These are phyloP conservation scores for Aegilops speltoides DNA, from an alignment of 176 grass and related monocot genomes.

Conservation along the genomic window DNA sequence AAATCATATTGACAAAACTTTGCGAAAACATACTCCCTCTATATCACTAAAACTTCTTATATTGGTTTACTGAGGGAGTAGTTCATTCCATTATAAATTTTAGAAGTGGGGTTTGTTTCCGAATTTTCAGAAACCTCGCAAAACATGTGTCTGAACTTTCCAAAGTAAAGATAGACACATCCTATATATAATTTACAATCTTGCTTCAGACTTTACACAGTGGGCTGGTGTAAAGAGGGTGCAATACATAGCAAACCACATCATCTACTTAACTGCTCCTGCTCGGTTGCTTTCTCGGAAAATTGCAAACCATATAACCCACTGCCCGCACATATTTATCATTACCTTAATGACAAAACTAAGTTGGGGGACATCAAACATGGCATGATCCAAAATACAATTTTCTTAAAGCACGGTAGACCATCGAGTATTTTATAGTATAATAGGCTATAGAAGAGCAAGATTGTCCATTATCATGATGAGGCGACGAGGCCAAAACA, in stretches of 20 bases:
- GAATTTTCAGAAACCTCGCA: not conserved
- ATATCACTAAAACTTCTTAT: no score
- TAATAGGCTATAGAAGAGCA: not conserved
- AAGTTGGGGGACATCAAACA: constrained; percentile 19
- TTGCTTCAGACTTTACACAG: constrained; percentile 1
- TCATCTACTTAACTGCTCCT: not conserved
- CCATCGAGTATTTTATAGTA: not conserved
- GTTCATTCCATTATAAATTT: not conserved
- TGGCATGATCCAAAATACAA: not conserved
- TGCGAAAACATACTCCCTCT: no score
- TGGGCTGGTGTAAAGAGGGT: not conserved
- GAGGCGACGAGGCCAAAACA: not conserved
- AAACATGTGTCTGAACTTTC: not conserved
- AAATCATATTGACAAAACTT: not conserved
- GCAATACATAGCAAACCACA: not conserved
- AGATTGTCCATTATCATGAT: not conserved
- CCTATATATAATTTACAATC: not conserved
- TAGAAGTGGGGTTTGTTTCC: rapidly evolving
- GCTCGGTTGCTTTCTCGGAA: constrained; percentile 25
- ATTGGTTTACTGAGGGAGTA: no score
- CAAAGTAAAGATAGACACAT: no score
- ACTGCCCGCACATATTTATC: constrained; percentile 18
- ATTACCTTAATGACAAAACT: constrained; percentile 20
- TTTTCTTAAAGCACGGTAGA: constrained; percentile 2
- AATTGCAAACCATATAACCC: constrained; percentile 19